Percentiles rank a stretch among this genome's conserved stretches.
phyloP scores from a whole-genome alignment of 2,329 filamentous ascomycete genomes.

The Aureobasidium melanogenum region DNA sequence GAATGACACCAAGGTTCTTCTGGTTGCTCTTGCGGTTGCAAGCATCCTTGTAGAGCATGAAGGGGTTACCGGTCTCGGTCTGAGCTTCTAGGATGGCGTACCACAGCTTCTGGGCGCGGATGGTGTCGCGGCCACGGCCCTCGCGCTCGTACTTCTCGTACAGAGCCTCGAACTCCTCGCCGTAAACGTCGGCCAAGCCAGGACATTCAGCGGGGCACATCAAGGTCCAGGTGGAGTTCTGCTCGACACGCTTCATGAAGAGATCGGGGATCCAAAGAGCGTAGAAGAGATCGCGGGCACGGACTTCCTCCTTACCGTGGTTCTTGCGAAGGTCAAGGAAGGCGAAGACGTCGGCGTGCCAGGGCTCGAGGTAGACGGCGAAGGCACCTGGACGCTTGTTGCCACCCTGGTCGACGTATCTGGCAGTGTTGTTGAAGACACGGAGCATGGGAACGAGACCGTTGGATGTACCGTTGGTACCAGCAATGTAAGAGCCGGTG shows the following conservation, averaged over 20 bases:
- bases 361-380: constrained; percentile 97
- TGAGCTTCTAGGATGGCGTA: constrained; percentile 97
- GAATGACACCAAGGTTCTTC: constrained; percentile 98
- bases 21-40: constrained; percentile 99
- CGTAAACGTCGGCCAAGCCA: constrained; percentile 91
- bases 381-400: constrained; percentile 99
- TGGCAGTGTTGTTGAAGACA: constrained; percentile 98
- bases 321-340: constrained; percentile 98
- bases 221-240: constrained; percentile 92
- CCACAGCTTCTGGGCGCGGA: constrained; percentile 99
- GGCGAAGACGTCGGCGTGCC: constrained; percentile 96
- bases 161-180: constrained; percentile 90
- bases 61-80: constrained; percentile 97
- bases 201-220: constrained; percentile 98
- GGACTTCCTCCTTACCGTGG: constrained; percentile 96
- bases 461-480: constrained; percentile 96
- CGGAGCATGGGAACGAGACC: constrained; percentile 96
- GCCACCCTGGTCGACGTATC: constrained; percentile 97
- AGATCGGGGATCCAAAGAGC: constrained; percentile 97
- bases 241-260: constrained; percentile 99
- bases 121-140: constrained; percentile 76
- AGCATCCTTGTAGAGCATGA: constrained; percentile 99
- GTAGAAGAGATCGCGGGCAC: constrained; percentile 94
- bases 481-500: constrained; percentile 94
- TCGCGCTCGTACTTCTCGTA: constrained; percentile 86